A percentile compares a stretch with the other conserved stretches of the same genome.
Evolutionary conservation across 768 basidiomycete species (phyloP).

Genomic region (Suillus hirtellus): DNA sequence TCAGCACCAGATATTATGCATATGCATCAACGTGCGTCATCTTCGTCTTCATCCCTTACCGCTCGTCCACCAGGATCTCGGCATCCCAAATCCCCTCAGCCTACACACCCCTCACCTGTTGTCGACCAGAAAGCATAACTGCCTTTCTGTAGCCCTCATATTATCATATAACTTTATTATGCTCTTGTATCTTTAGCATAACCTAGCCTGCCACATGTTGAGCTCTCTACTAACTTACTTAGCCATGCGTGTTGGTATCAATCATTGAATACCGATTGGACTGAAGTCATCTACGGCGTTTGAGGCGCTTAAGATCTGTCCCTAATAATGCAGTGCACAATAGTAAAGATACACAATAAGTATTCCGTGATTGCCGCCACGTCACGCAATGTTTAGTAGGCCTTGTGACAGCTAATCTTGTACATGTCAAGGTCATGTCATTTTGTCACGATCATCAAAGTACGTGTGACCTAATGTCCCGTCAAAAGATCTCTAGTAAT

Average conservation of each 20-base stretch:
- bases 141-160: constrained; percentile 2
- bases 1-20: constrained; percentile 29
- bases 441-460: constrained; percentile 12
- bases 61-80: constrained; percentile 16
- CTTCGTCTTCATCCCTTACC: constrained; percentile 10
- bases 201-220: background rate
- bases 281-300: background rate
- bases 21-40: constrained; percentile 15
- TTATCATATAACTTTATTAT: constrained; percentile 25
- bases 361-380: background rate
- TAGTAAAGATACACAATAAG: background rate
- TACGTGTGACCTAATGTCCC: constrained; percentile 16
- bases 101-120: constrained; percentile 16
- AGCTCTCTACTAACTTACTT: constrained; percentile 8
- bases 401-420: background rate
- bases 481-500: constrained; percentile 23
- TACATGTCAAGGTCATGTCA: constrained; percentile 9
- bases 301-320: background rate
- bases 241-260: constrained; percentile 9
- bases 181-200: constrained; percentile 26
- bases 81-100: constrained; percentile 16
- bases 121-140: constrained; percentile 30
- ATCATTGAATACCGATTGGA: constrained; percentile 7
- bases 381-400: background rate
- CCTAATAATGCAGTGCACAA: background rate